A percentile compares a stretch with the other conserved stretches of the same genome.
Evolutionary conservation across 2,329 filamentous ascomycete genomes (phyloP).

Genomic region (Venturia effusa): DNA sequence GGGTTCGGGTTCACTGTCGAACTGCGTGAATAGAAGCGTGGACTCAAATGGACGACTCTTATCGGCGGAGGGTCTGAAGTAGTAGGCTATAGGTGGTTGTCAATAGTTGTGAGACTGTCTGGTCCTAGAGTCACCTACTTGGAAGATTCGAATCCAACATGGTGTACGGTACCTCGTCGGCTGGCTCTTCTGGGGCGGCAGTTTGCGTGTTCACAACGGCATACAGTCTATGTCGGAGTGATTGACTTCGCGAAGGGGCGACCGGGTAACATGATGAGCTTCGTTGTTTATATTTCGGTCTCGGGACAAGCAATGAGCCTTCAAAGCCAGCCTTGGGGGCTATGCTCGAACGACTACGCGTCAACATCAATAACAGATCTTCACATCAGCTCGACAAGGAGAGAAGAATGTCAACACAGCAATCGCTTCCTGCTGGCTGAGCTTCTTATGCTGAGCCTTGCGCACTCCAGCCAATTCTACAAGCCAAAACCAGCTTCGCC

Average conservation of each 20-base stretch:
- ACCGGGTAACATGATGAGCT: background rate
- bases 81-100: slow-evolving; percentile 1
- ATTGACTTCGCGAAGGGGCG: background rate
- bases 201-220: background rate
- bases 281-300: background rate
- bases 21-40: slow-evolving; percentile 46
- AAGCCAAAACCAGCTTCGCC: slow-evolving; percentile 2
- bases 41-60: slow-evolving; percentile 29
- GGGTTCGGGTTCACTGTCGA: slow-evolving; percentile 69
- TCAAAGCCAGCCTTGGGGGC: background rate
- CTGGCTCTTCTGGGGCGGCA: background rate
- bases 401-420: background rate
- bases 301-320: background rate
- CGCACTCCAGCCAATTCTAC: background rate
- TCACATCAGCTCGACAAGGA: background rate
- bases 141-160: slow-evolving; percentile 11
- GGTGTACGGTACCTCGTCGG: background rate
- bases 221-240: background rate
- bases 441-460: background rate
- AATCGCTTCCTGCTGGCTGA: background rate
- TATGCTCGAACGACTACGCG: background rate
- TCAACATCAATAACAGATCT: background rate
- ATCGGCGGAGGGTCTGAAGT: slow-evolving; percentile 10
- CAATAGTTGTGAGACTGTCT: background rate
- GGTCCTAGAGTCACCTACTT: background rate